These are phyloP conservation scores for Jaltomata sinuosa DNA, from an alignment of 257 asterid species.

Conservation along the genomic window DNA sequence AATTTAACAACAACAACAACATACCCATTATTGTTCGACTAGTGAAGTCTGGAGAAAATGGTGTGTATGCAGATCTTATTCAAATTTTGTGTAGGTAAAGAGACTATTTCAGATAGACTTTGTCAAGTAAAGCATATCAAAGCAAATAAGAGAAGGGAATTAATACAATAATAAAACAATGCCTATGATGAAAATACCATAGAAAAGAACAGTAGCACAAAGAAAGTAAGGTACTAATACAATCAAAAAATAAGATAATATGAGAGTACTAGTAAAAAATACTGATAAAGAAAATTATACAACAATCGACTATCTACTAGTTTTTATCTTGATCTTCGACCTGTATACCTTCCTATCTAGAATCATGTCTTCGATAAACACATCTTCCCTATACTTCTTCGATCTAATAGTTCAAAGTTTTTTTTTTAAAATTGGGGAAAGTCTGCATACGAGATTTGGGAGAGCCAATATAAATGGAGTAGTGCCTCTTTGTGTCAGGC, in stretches of 20 bases:
- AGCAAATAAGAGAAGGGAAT: neutral
- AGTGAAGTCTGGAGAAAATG: too few species aligned
- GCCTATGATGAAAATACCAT: neutral
- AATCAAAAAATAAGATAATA: neutral
- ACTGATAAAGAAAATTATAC: too few species aligned
- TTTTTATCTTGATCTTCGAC: neutral
- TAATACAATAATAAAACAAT: neutral
- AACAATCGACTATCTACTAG: neutral
- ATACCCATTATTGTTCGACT: too few species aligned
- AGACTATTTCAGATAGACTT: neutral
- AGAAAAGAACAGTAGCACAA: neutral
- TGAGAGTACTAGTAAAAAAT: neutral
- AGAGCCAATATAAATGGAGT: neutral
- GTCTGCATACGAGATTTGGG: neutral
- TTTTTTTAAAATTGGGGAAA: neutral
- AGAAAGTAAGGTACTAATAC: neutral
- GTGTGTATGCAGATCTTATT: neutral
- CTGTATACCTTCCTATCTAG: neutral
- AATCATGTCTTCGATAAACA: neutral
- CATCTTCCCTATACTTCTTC: neutral
- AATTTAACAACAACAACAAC: too few species aligned
- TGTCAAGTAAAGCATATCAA: neutral
- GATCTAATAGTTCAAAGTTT: neutral
- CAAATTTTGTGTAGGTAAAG: neutral
- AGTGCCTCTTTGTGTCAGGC: neutral